Conservation (phyloP, 2,329 filamentous ascomycete genomes). For the Alternaria burnsii region DNA sequence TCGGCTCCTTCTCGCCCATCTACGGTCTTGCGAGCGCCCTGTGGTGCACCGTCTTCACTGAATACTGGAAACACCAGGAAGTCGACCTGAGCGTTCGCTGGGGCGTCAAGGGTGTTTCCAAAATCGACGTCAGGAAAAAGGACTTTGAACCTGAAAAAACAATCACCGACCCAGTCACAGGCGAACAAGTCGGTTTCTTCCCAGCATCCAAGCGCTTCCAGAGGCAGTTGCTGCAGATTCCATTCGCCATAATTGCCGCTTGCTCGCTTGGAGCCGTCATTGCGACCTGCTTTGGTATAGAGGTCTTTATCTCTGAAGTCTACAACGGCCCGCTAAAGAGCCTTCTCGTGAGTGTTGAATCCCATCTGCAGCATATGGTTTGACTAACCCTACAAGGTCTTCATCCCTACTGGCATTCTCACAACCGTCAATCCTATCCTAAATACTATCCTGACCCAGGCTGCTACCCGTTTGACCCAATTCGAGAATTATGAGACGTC, state of each 20-base stretch:
- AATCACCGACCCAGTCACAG: slow-evolving; percentile 80
- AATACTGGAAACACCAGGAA: slow-evolving; percentile 96
- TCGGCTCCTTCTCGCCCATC: slow-evolving; percentile 82
- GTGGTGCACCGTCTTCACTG: slow-evolving; percentile 89
- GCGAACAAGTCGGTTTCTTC: slow-evolving; percentile 79
- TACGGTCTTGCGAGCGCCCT: slow-evolving; percentile 81
- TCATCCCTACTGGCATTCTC: slow-evolving; percentile 88
- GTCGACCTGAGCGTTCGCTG: slow-evolving; percentile 85
- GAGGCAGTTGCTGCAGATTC: slow-evolving; percentile 81
- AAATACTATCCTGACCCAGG: slow-evolving; percentile 74
- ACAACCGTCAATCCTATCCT: slow-evolving; percentile 82
- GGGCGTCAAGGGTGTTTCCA: slow-evolving; percentile 85
- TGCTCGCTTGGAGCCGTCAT: slow-evolving; percentile 82
- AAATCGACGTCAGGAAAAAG: slow-evolving; percentile 77
- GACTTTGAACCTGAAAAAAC: slow-evolving; percentile 84
- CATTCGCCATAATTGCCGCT: slow-evolving; percentile 80
- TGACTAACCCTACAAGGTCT: slow-evolving; percentile 64
- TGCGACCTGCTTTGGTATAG: slow-evolving; percentile 85
- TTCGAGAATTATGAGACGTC: slow-evolving; percentile 93
- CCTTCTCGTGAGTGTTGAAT: slow-evolving; percentile 71
- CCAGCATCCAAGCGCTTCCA: slow-evolving; percentile 76
- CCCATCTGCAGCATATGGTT: background rate
- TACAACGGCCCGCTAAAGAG: slow-evolving; percentile 89
- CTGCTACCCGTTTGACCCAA: slow-evolving; percentile 80
- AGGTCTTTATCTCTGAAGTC: slow-evolving; percentile 94